Conservation (phyloP, 331 rosid genomes). For the Pyracantha coccinea region DNA sequence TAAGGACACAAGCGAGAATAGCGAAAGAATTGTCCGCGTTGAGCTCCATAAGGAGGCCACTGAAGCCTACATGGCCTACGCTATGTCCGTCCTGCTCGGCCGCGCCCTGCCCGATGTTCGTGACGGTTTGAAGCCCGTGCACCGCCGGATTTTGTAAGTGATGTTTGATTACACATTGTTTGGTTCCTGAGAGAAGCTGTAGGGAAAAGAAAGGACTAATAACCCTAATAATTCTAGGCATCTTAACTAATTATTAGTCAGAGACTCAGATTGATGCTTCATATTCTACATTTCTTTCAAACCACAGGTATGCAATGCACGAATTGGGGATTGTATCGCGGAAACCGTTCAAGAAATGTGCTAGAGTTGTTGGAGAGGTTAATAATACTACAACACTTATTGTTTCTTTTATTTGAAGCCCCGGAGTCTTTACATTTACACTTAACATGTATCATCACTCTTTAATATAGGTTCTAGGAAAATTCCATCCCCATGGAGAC, state of each 20-base stretch:
- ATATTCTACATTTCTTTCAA: not conserved
- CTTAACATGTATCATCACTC: not conserved
- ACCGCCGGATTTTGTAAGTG: constrained; percentile 84
- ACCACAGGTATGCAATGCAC: constrained; percentile 86
- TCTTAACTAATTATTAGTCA: not conserved
- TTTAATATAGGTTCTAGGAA: constrained; percentile 73
- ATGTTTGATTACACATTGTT: not conserved
- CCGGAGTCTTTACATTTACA: not conserved
- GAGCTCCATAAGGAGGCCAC: constrained; percentile 85
- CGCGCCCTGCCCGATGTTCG: constrained; percentile 96
- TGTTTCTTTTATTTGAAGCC: not conserved
- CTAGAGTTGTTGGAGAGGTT: constrained; percentile 99
- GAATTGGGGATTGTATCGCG: constrained; percentile 87
- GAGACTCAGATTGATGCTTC: not conserved
- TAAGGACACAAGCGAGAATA: constrained; percentile 23
- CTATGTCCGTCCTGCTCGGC: constrained; percentile 93
- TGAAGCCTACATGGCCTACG: constrained; percentile 83
- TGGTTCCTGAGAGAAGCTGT: not conserved
- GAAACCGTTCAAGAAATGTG: constrained; percentile 94
- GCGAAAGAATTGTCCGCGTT: constrained; percentile 39
- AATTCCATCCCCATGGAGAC: constrained; percentile 97
- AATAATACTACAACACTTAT: not conserved
- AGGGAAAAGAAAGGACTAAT: not conserved
- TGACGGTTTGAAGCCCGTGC: constrained; percentile 94
- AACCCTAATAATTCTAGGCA: not conserved